These are phyloP conservation scores for Chlorella sp. DNA, from an alignment of 139 green algal species.

Conservation along the genomic window DNA sequence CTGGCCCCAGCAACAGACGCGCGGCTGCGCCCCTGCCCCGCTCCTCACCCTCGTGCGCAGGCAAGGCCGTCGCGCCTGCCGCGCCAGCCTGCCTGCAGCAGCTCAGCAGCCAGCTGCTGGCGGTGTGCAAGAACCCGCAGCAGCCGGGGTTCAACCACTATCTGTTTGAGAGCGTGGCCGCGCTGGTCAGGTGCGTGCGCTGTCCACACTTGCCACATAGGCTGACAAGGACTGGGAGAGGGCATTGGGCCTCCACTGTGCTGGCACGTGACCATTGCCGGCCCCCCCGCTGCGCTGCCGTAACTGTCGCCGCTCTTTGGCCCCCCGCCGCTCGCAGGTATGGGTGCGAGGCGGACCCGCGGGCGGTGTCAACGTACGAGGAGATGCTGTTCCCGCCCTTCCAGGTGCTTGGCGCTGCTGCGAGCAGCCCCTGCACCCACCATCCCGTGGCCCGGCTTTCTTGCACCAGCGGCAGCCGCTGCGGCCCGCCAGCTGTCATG, in stretches of 20 bases:
- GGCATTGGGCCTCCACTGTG: no score
- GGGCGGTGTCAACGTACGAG: conserved; percentile 69
- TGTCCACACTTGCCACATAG: no score
- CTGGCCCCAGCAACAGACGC: not conserved
- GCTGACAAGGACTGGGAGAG: no score
- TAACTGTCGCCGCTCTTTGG: no score
- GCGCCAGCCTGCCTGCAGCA: conserved; percentile 49
- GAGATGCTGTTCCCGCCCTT: conserved; percentile 93
- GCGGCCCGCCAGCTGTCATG: no score
- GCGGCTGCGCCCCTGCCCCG: not conserved
- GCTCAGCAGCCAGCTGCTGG: conserved; percentile 74
- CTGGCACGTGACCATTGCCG: no score
- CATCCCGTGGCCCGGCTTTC: no score
- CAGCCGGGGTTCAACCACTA: conserved; percentile 98
- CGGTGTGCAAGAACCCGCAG: conserved; percentile 92
- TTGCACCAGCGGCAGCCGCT: no score
- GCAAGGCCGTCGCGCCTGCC: conserved; percentile 55
- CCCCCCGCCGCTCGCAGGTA: conserved; percentile 7
- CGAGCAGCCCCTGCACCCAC: no score
- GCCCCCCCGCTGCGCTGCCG: no score
- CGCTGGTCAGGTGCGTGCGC: conserved; percentile 70
- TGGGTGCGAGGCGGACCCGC: conserved; percentile 24
- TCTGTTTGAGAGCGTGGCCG: conserved; percentile 95
- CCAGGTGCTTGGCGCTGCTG: no score
- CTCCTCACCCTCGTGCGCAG: not conserved